phyloP scores from a whole-genome alignment of 83 land plant genomes.

The Larix sibirica region DNA sequence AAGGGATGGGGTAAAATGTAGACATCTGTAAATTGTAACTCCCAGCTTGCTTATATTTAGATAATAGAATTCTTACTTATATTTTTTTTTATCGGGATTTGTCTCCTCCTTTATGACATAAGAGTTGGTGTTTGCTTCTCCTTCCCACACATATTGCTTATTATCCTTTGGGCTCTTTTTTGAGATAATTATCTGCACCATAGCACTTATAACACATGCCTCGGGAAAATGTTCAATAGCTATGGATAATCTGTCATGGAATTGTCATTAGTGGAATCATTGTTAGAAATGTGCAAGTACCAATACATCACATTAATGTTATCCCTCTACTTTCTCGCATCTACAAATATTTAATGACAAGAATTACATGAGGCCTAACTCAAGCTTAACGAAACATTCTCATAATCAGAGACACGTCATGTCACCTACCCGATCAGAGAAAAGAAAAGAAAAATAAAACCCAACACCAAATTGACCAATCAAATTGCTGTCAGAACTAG shows the following conservation, averaged over 20 bases:
- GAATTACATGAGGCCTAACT: no score
- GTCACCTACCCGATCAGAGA: constrained; percentile 72
- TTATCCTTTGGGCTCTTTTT: constrained; percentile 96
- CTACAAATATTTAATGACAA: no score
- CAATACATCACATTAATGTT: no score
- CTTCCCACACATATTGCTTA: constrained; percentile 97
- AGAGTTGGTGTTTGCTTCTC: constrained; percentile 75
- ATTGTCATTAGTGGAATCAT: no score
- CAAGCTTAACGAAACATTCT: background rate
- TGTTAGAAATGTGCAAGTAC: no score
- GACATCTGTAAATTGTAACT: no score
- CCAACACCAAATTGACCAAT: constrained; percentile 98
- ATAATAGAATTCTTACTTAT: no score
- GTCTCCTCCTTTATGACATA: constrained; percentile 85
- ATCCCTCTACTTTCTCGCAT: no score
- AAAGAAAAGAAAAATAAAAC: constrained; percentile 89
- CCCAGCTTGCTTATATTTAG: no score
- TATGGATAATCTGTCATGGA: background rate
- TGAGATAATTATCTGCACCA: constrained; percentile 78
- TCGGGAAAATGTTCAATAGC: background rate
- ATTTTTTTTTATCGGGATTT: constrained; percentile 63
- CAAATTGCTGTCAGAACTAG: constrained; percentile 73
- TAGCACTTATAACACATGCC: background rate
- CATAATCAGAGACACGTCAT: background rate
- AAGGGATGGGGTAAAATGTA: no score